Conservation (phyloP, 495 filamentous ascomycete genomes). For the Xylaria longipes region DNA sequence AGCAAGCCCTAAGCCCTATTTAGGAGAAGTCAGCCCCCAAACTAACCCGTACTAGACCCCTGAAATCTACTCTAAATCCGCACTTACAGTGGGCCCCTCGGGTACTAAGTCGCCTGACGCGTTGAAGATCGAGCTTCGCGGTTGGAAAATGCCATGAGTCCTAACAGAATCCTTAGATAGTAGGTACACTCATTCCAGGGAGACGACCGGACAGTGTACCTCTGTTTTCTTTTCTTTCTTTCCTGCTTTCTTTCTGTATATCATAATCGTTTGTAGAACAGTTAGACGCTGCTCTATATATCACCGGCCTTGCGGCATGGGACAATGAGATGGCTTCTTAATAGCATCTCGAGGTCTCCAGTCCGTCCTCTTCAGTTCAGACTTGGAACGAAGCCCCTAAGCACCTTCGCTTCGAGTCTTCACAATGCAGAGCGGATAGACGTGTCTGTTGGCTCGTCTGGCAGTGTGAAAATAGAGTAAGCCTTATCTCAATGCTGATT, state of each 20-base stretch:
- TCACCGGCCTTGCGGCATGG: constrained; percentile 12
- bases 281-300: not conserved
- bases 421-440: constrained; percentile 33
- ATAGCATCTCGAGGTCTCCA: constrained; percentile 65
- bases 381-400: constrained; percentile 27
- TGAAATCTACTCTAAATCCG: not conserved
- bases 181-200: not conserved
- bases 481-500: constrained; percentile 3
- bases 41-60: not conserved
- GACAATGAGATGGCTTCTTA: constrained; percentile 68
- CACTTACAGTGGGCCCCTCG: not conserved
- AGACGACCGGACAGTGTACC: not conserved
- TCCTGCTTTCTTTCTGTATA: not conserved
- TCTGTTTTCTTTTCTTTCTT: not conserved
- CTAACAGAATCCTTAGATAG: not conserved
- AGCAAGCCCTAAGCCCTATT: not conserved
- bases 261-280: not conserved
- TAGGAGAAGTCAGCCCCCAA: not conserved
- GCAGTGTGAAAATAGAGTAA: constrained; percentile 38
- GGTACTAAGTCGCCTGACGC: not conserved
- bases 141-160: not conserved
- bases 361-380: constrained; percentile 37
- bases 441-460: constrained; percentile 37
- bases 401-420: constrained; percentile 21
- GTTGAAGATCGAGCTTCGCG: not conserved